Evolutionary conservation across 106 monocot species (phyloP).

Genomic region (Apostasia shenzhenica): DNA sequence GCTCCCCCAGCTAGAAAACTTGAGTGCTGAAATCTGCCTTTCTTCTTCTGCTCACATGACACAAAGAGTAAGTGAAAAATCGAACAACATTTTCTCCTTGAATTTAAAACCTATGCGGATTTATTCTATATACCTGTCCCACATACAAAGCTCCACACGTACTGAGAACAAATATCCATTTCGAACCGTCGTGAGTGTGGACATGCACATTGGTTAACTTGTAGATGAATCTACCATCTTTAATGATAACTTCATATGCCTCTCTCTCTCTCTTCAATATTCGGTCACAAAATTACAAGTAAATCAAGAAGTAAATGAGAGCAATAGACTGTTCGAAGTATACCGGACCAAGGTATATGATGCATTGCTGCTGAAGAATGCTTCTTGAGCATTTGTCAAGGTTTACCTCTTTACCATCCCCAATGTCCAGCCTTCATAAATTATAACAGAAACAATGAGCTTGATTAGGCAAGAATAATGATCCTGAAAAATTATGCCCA

Average conservation of each 20-base stretch:
- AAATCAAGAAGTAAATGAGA: not conserved
- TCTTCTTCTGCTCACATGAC: constrained; percentile 52
- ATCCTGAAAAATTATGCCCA: constrained; percentile 28
- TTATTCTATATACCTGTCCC: constrained; percentile 36
- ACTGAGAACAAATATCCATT: constrained; percentile 84
- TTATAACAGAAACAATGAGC: not conserved
- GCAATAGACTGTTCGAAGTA: not conserved
- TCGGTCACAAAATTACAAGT: not conserved
- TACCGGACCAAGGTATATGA: constrained; percentile 40
- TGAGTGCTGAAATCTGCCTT: constrained; percentile 79
- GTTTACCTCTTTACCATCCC: constrained; percentile 35
- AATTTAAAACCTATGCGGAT: not conserved
- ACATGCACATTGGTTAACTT: constrained; percentile 29
- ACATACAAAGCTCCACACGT: constrained; percentile 47
- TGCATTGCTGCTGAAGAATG: constrained; percentile 23
- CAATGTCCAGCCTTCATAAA: constrained; percentile 28
- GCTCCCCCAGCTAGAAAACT: constrained; percentile 84
- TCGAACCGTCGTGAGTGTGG: constrained; percentile 38
- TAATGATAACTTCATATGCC: constrained; percentile 50
- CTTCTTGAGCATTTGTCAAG: constrained; percentile 27
- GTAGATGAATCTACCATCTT: constrained; percentile 53
- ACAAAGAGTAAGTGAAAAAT: not conserved
- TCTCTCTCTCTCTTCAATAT: constrained; percentile 57
- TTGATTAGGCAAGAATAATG: not conserved
- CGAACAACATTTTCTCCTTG: not conserved